Percentiles rank a stretch among this genome's conserved stretches.
These are phyloP conservation scores for Colletotrichum phormii DNA, from an alignment of 2,329 filamentous ascomycete genomes.

Conservation along the genomic window DNA sequence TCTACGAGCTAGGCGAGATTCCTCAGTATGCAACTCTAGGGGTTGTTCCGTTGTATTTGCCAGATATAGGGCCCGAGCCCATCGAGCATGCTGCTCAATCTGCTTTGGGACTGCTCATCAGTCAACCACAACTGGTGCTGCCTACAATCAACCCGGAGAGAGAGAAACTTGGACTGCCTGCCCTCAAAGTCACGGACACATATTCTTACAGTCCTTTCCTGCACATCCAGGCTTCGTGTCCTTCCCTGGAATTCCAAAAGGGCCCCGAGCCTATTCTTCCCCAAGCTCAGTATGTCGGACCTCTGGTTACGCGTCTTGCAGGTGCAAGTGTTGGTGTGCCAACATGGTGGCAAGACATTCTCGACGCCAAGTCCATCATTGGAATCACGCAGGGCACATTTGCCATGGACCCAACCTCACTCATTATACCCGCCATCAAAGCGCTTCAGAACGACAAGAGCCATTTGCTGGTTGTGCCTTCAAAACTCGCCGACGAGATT, in stretches of 20 bases:
- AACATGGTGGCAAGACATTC: conserved; percentile 46
- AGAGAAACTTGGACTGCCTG: conserved; percentile 41
- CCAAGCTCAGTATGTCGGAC: conserved; percentile 47
- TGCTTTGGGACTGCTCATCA: conserved; percentile 42
- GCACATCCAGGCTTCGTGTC: conserved; percentile 52
- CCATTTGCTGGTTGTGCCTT: conserved; percentile 48
- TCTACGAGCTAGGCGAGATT: conserved; percentile 49
- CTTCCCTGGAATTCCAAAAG: conserved; percentile 46
- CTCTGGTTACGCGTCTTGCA: conserved; percentile 44
- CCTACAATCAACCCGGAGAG: conserved; percentile 47
- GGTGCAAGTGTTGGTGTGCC: conserved; percentile 41
- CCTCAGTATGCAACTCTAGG: conserved; percentile 52
- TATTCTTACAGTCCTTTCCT: conserved; percentile 51
- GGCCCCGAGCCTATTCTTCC: conserved; percentile 39
- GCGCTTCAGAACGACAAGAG: conserved; percentile 44
- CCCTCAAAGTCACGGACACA: conserved; percentile 45
- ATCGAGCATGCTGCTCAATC: conserved; percentile 39
- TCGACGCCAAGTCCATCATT: conserved; percentile 44
- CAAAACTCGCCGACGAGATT: conserved; percentile 45
- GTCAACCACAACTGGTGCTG: conserved; percentile 44
- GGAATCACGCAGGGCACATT: conserved; percentile 53
- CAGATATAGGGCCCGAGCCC: conserved; percentile 47
- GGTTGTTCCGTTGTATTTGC: conserved; percentile 52
- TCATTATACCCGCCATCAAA: conserved; percentile 51
- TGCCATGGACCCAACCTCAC: conserved; percentile 49